Percentiles rank a stretch among this genome's conserved stretches.
phyloP scores from a whole-genome alignment of 345 rosid genomes.

The Gossypium turneri region DNA sequence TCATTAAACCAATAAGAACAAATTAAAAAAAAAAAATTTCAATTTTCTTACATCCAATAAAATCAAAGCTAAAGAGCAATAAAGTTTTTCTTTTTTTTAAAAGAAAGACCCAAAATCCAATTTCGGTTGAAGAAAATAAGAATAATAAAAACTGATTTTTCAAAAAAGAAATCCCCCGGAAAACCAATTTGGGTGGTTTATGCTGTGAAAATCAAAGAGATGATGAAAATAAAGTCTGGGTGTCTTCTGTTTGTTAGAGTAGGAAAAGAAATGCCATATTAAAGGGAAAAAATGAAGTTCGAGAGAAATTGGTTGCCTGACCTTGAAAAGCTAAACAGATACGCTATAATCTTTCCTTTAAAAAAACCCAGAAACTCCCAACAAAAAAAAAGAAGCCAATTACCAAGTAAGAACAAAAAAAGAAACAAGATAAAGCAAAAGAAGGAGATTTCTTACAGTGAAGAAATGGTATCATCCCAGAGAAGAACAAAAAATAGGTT shows the following conservation, averaged over 20 bases:
- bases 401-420: background rate
- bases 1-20: background rate
- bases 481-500: background rate
- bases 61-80: background rate
- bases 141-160: too few species aligned
- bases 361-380: background rate
- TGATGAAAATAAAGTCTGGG: slow-evolving; percentile 4
- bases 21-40: background rate
- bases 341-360: background rate
- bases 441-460: slow-evolving; percentile 14
- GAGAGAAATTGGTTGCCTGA: background rate
- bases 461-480: background rate
- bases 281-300: background rate
- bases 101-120: background rate
- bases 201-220: slow-evolving; percentile 3
- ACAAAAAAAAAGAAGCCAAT: background rate
- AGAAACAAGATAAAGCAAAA: background rate
- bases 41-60: background rate
- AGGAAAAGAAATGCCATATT: background rate
- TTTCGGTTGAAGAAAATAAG: background rate
- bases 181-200: background rate
- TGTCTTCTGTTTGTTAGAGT: background rate
- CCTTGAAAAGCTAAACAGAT: slow-evolving; percentile 3
- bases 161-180: background rate
- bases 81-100: background rate